Percentiles rank a stretch among this genome's conserved stretches.
Conservation (phyloP, 83 land plant species). For the Picea mariana region DNA sequence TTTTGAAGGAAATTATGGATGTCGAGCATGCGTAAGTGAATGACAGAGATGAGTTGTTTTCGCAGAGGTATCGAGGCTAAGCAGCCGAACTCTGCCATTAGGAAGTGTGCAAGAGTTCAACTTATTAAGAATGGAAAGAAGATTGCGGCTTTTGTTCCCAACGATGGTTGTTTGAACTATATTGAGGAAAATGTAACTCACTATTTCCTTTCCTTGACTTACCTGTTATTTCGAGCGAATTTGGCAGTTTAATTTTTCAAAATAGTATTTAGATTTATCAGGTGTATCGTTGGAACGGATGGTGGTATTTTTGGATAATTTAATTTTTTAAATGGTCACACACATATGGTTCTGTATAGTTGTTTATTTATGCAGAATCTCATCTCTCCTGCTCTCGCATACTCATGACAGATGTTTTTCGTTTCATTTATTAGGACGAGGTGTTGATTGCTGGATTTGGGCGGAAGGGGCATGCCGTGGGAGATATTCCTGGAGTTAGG, state of each 20-base stretch:
- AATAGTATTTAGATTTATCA: no score
- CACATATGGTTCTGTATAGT: no score
- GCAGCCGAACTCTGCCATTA: slow-evolving; percentile 67
- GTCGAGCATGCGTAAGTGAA: no score
- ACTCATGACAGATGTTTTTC: no score
- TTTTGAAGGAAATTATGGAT: no score
- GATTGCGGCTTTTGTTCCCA: slow-evolving; percentile 79
- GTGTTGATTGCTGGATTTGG: slow-evolving; percentile 38
- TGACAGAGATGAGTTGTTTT: neutral
- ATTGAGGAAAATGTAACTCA: slow-evolving; percentile 69
- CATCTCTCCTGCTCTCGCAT: no score
- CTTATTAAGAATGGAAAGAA: slow-evolving; percentile 73
- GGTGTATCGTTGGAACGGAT: no score
- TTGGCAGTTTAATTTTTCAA: no score
- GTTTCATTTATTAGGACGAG: slow-evolving; percentile 24
- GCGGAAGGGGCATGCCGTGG: slow-evolving; percentile 34
- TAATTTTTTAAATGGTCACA: no score
- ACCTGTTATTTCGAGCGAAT: no score
- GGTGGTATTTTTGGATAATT: no score
- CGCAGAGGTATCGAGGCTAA: slow-evolving; percentile 68
- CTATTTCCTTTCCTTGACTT: neutral
- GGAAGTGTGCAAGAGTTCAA: slow-evolving; percentile 72
- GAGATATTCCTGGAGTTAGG: slow-evolving; percentile 38
- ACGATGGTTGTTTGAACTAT: slow-evolving; percentile 77
- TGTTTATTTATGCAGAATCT: no score